Evolutionary conservation across 1,284 basidiomycete genomes (phyloP), one percentile per base, ranked within the genome.

Genomic region (Trametes sp.): DNA sequence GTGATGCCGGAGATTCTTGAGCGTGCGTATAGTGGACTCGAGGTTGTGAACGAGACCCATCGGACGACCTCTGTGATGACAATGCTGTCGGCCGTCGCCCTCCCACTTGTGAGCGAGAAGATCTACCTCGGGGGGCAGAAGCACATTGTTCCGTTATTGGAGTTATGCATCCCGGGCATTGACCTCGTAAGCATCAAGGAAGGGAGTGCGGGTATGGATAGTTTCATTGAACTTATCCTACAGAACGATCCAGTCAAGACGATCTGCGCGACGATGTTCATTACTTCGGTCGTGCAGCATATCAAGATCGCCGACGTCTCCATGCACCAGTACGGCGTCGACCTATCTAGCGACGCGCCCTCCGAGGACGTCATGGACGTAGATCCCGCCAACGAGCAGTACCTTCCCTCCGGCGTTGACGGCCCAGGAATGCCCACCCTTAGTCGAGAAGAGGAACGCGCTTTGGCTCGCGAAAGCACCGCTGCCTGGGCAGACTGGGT

Each of bases 221-320:
- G 13, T 16, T 53, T 33, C 33, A 53, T 28, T 29, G 4, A 62
- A 57, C 42, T 52, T 35, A 19, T 46, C 33, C 26, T 13, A 41
- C 64, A 97, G 86, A 98, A 98, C 76, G 96, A 98, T 68, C 94
- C 96, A 0, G 83, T 86, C 67, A 98, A 98, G 83, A 98, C 96
- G 2, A 81, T 95, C 50, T 91, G 88, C 66, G 86, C 92, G 0
- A 87, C 91, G 8, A 87, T 89, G 79, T 93, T 95, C 71, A 92
- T 98, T 62, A 83, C 91, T 46, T 86, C 88, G 59, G 85, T 87
- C 16, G 83, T 93, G 31, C 90, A 95, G 71, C 88, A 92, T 67
- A 87, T 98, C 66, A 90, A 90, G 74, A 83, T 98, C 58, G 92
- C 90, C 31, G 94, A 96, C 71, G 78, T 95, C 41, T 89, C 90